Evolutionary conservation across 148 eudicot genomes (phyloP).

Genomic region (Limonium bicolor): DNA sequence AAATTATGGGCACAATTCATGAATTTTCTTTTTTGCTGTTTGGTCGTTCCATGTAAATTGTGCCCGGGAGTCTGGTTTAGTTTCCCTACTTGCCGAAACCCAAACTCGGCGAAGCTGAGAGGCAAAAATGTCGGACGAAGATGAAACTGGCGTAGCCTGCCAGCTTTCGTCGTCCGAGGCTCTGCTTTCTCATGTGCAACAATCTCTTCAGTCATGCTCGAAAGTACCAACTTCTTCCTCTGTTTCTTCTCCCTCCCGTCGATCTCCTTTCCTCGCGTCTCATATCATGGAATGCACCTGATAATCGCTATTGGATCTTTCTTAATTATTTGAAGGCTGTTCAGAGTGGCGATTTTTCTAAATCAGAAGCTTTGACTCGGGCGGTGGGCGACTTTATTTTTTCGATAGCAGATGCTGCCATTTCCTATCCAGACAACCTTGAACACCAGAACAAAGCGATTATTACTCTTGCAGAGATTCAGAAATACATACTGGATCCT

Average conservation of each 20-base stretch:
- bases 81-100: too few species aligned
- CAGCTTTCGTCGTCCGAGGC: too few species aligned
- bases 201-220: constrained; percentile 22
- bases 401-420: constrained; percentile 24
- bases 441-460: constrained; percentile 15
- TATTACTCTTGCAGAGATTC: constrained; percentile 22
- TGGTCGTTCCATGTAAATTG: too few species aligned
- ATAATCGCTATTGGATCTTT: neutral
- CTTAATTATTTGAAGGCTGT: constrained; percentile 17
- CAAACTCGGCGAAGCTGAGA: too few species aligned
- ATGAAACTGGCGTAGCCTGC: too few species aligned
- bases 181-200: too few species aligned
- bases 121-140: too few species aligned
- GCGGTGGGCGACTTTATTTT: constrained; percentile 30
- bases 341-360: constrained; percentile 19
- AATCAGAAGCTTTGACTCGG: constrained; percentile 20
- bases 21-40: too few species aligned
- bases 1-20: too few species aligned
- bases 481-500: constrained; percentile 26
- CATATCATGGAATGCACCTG: neutral
- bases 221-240: constrained; percentile 12
- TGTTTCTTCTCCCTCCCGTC: neutral
- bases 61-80: too few species aligned
- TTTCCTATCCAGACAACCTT: constrained; percentile 17
- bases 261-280: too few species aligned